These are phyloP conservation scores for Sporothrix variecibatus DNA, from an alignment of 2,329 filamentous ascomycete species.

Conservation along the genomic window DNA sequence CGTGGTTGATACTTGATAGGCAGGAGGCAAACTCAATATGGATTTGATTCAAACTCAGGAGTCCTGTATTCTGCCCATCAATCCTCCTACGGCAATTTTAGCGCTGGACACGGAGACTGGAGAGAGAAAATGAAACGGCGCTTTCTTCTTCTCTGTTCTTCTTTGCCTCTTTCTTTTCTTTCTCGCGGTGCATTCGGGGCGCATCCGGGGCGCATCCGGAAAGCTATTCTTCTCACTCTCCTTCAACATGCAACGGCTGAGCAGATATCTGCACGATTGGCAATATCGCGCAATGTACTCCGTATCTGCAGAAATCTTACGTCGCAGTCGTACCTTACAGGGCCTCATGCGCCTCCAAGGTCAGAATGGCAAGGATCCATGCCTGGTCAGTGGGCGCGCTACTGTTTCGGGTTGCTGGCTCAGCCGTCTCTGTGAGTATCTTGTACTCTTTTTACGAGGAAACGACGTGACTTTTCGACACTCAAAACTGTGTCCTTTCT, in stretches of 20 bases:
- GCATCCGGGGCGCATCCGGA: not conserved
- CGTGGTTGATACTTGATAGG: not conserved
- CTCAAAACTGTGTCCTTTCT: not conserved
- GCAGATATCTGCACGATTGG: not conserved
- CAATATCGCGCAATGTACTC: not conserved
- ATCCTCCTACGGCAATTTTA: not conserved
- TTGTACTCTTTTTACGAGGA: not conserved
- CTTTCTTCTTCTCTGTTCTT: not conserved
- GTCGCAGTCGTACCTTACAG: not conserved
- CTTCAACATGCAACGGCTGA: not conserved
- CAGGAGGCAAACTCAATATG: not conserved
- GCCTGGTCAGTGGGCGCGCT: slow-evolving; percentile 1
- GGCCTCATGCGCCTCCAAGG: not conserved
- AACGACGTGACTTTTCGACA: not conserved
- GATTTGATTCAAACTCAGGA: not conserved
- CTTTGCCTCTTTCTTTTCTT: not conserved
- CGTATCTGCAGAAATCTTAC: slow-evolving; percentile 4
- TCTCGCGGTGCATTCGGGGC: not conserved
- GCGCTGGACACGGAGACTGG: not conserved
- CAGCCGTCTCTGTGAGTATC: not conserved
- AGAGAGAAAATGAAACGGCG: not conserved
- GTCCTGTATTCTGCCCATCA: not conserved
- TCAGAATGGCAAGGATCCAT: not conserved
- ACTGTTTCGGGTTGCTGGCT: slow-evolving; percentile 11
- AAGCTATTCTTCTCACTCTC: no score